phyloP scores from a whole-genome alignment of 139 green algal genomes.

The Gonium pectorale region DNA sequence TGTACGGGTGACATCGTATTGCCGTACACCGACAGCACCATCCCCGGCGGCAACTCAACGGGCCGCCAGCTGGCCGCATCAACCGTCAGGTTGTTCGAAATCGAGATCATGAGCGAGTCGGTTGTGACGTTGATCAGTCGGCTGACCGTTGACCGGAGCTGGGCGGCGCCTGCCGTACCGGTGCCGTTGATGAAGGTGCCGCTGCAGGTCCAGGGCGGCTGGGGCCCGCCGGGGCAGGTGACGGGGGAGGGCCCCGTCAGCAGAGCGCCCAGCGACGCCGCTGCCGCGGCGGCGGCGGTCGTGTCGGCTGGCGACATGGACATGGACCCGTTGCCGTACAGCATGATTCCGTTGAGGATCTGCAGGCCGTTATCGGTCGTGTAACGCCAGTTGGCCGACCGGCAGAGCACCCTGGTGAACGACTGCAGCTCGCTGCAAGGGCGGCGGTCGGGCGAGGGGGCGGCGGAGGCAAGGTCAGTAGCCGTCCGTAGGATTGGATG shows the following conservation, averaged over 20 bases:
- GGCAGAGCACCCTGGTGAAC: background rate
- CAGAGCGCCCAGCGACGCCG: no score
- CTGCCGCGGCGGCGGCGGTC: background rate
- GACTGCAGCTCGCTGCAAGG: background rate
- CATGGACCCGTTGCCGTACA: constrained; percentile 24
- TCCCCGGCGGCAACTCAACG: background rate
- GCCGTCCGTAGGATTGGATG: no score
- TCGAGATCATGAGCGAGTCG: background rate
- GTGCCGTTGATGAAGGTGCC: background rate
- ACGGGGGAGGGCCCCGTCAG: background rate
- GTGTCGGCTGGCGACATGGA: background rate
- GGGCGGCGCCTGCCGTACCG: no score
- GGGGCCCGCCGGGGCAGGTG: constrained; percentile 3
- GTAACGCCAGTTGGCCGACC: background rate
- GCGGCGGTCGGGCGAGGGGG: no score
- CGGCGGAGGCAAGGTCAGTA: no score
- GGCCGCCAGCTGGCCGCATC: background rate
- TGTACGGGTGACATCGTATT: background rate
- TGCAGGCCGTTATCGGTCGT: background rate
- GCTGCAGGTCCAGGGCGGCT: background rate
- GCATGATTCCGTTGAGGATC: constrained; percentile 3
- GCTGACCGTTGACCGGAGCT: background rate
- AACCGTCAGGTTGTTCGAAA: background rate
- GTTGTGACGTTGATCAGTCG: background rate
- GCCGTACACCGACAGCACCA: background rate